Evolutionary conservation across 257 asterid species (phyloP).

Genomic region (Knoxia roxburghii): DNA sequence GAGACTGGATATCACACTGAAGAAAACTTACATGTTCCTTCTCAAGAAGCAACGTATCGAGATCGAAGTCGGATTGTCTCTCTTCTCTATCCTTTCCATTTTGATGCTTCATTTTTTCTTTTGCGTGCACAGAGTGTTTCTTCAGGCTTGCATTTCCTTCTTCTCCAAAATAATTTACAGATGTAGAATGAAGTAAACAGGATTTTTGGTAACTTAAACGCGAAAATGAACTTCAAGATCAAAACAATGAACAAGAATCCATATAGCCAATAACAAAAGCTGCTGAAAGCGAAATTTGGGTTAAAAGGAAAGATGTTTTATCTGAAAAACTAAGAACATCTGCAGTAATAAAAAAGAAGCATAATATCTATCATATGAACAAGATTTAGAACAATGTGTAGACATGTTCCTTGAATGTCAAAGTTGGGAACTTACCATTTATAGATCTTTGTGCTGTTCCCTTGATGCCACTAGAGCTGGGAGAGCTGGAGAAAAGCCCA

Average conservation of each 20-base stretch:
- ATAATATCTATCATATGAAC: background rate
- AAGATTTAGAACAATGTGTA: background rate
- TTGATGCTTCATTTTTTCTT: slow-evolving; percentile 3
- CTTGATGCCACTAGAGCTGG: background rate
- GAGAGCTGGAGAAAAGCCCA: background rate
- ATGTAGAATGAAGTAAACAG: background rate
- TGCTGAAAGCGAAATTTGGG: background rate
- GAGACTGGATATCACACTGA: background rate
- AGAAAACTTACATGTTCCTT: slow-evolving; percentile 10
- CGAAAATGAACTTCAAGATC: background rate
- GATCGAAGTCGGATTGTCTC: background rate
- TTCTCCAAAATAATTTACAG: slow-evolving; percentile 6
- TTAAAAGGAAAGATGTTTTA: background rate
- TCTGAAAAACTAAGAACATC: background rate
- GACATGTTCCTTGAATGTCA: background rate
- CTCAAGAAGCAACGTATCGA: slow-evolving; percentile 1
- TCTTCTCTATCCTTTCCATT: slow-evolving; percentile 6
- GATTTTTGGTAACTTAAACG: background rate
- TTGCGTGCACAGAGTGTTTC: background rate
- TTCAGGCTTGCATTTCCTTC: slow-evolving; percentile 5
- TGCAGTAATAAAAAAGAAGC: no score
- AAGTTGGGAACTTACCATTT: background rate
- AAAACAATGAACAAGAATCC: no score
- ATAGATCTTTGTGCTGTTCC: background rate
- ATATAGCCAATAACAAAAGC: no score